Base-by-base conservation (phyloP, 805 yeast species). In the Saccharomycopsis javanensis region DNA sequence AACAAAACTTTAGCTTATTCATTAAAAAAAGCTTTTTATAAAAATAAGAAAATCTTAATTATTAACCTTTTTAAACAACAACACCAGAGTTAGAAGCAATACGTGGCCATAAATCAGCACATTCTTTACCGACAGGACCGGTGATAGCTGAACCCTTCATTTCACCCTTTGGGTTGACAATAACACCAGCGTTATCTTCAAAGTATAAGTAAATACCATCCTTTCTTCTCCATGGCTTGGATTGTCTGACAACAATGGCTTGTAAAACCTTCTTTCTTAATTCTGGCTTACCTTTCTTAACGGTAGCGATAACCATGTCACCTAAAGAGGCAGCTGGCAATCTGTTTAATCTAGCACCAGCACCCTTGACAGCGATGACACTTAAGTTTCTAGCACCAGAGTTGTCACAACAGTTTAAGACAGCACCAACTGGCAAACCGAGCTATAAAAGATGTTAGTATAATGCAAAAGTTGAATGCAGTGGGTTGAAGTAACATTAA, bases 21-120 rank as follows among this genome's bases (percentile, higher is more conserved):
- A 54, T 57, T 57, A 46, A 51, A 31, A 55, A 55, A 55, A 55
- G 37, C 23, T 18, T 20, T 42, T 42, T 23, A 23, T 45, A 23
- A 46, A 51, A 27, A 35, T 35, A 50, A 28, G 51, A 56, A 42
- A 30, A 27, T 53, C 37, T 34, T 28, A 31, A 25, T 27, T 20
- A 34, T 13, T 23, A 25, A 55, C 51, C 31, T 25, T 64, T 71
- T 83, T 91, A 94, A 77, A 91, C 99, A 78, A 94, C 99, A 77
- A 94, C 99, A 89, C 99, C 99, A 72, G 99, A 94, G 92, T 89
- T 89, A 70, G 97, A 90, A 75, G 99, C 98, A 82, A 94, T 94
- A 84, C 99, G 89, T 78, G 99, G 99, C 99, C 99, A 94, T 79
- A 94, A 87, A 77, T 94, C 99, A 77, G 99, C 99, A 85, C 99